Percentiles rank a stretch among this genome's conserved stretches.
These are phyloP conservation scores for Setaria viridis DNA, from an alignment of 202 grass and related monocot species.

Conservation along the genomic window DNA sequence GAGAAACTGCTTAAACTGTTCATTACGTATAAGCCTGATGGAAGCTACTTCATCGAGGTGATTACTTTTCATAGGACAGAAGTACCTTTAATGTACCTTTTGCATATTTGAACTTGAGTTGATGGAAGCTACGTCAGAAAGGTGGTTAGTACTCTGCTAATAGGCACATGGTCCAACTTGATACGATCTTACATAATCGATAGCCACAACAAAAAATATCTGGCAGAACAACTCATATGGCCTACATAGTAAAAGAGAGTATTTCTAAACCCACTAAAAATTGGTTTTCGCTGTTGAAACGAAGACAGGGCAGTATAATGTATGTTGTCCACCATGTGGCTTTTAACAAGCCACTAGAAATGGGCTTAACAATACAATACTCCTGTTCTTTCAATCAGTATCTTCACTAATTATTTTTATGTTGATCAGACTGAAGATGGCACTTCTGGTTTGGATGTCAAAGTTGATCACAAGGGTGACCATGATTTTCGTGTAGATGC, in stretches of 20 bases:
- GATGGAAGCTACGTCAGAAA: background rate
- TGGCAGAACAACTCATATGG: background rate
- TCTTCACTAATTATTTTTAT: conserved; percentile 35
- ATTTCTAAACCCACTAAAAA: conserved; percentile 6
- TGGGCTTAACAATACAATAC: conserved; percentile 15
- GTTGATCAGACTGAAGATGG: conserved; percentile 72
- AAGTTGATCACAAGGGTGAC: conserved; percentile 62
- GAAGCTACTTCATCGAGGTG: conserved; percentile 86
- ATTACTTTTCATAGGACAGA: background rate
- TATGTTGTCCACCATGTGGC: background rate
- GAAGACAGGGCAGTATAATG: background rate
- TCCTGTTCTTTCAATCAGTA: background rate
- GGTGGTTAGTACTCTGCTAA: background rate
- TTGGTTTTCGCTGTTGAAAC: background rate
- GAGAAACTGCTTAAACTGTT: conserved; percentile 65
- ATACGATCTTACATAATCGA: background rate
- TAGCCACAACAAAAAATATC: background rate
- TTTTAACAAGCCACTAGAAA: background rate
- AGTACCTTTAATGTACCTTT: conserved; percentile 18
- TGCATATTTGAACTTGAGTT: conserved; percentile 8
- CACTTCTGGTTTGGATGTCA: conserved; percentile 74
- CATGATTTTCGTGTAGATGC: conserved; percentile 76
- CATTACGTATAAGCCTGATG: conserved; percentile 75
- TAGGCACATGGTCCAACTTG: background rate
- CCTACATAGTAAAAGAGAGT: background rate